Base-by-base conservation (phyloP, 2,329 filamentous ascomycete species). In the Calonectria pseudoturangicola region DNA sequence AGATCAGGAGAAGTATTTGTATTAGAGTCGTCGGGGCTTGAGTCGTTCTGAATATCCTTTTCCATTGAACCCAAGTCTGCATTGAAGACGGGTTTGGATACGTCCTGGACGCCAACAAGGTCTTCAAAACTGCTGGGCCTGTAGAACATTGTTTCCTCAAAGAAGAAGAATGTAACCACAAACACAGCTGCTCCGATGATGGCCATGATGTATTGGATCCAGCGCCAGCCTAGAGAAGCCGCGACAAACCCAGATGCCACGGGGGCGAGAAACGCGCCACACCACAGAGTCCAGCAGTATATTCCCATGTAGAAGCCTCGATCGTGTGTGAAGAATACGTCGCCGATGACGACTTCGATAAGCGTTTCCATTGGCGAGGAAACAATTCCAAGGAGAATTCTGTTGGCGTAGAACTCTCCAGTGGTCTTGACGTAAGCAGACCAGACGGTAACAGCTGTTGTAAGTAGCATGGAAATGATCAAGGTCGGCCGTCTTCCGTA, bases 121-220 rank as follows among this genome's bases (percentile, higher is more conserved):
- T 68, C 73, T 2, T 56, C 62, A 21, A 69, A 39, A 4, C 15
- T 50, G 27, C 27, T 56, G 8, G 71, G 63, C 7, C 76, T 73
- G 56, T 74, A 76, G 60, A 72, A 79, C 73, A 78, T 80, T 0
- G 79, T 80, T 60, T 80, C 78, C 16, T 80, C 77, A 10, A 79
- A 77, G 72, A 79, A 74, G 54, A 80, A 76, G 18, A 77, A 78
- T 0, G 76, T 76, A 0, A 74, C 25, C 4, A 79, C 21, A 2
- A 73, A 67, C 1, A 74, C 56, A 0, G 25, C 70, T 3, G 64
- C 71, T 28, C 76, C 75, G 0, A 79, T 73, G 5, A 76, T 71
- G 0, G 78, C 58, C 18, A 77, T 54, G 21, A 79, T 75, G 50
- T 79, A 79, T 62, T 79, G 75, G 18, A 78, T 79, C 79, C 79